Evolutionary conservation across 1,284 basidiomycete species (phyloP), one percentile per base, ranked within the genome.

Genomic region (Ganoderma lingzhi): DNA sequence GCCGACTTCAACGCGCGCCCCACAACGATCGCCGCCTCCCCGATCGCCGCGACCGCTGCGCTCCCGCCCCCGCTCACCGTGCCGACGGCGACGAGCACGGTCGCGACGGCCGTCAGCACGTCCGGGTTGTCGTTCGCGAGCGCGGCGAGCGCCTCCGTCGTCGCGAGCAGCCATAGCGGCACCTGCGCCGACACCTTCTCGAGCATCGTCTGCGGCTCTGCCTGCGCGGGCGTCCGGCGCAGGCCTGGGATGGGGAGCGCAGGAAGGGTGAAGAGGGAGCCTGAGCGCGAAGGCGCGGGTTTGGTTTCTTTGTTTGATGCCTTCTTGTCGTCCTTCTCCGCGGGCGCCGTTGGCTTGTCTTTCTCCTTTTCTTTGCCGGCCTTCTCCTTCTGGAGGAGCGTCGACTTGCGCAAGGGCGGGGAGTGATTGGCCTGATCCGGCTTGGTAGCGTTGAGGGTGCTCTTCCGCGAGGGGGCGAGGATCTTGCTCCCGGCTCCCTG

Each of bases 61-160:
- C 61, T 66, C 30, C 70, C 72, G 3, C 72, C 72, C 0, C 88
- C 76, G 0, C 91, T 91, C 41, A 93, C 82, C 51, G 88, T 87
- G 32, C 92, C 91, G 30, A 89, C 88, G 0, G 90, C 91, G 75
- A 93, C 90, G 64, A 93, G 85, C 63, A 92, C 86, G 6, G 92
- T 91, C 69, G 90, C 89, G 63, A 93, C 78, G 39, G 90, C 85
- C 67, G 85, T 87, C 87, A 93, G 90, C 32, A 86, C 84, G 74
- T 88, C 88, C 2, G 91, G 90, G 73, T 92, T 89, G 69, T 92
- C 90, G 69, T 82, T 83, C 17, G 86, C 87, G 63, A 93, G 85
- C 78, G 85, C 88, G 67, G 92, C 89, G 66, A 93, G 83, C 8
- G 91, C 90, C 53, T 84, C 86, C 67, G 87, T 88, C 2, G 90